Conservation (phyloP, 1,139 yeast species). For the Sugiyamaella grinbergsii region DNA sequence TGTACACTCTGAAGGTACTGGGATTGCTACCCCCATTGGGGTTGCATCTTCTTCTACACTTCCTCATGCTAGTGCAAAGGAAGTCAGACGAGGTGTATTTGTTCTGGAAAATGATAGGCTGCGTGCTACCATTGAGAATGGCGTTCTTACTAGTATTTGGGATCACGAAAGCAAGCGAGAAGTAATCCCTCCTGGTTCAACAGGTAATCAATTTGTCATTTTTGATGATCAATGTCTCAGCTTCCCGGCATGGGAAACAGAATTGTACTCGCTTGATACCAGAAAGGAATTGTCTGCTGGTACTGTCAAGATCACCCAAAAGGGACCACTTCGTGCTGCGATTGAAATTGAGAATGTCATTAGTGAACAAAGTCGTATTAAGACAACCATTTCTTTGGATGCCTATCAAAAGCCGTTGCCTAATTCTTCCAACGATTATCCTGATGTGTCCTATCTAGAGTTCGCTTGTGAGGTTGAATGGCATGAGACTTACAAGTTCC, state of each 20-base stretch:
- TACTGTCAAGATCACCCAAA: conserved; percentile 51
- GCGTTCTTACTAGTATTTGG: conserved; percentile 65
- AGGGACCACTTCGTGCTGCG: conserved; percentile 62
- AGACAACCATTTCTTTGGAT: conserved; percentile 69
- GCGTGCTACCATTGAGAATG: conserved; percentile 60
- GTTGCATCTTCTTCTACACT: conserved; percentile 9
- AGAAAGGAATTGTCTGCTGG: conserved; percentile 54
- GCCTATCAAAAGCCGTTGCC: conserved; percentile 49
- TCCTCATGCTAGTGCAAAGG: conserved; percentile 39
- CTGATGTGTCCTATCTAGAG: conserved; percentile 46
- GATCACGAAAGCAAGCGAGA: conserved; percentile 67
- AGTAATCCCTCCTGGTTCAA: conserved; percentile 61
- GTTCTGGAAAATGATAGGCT: conserved; percentile 62
- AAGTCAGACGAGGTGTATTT: conserved; percentile 48
- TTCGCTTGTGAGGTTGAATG: conserved; percentile 76
- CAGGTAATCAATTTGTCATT: conserved; percentile 74
- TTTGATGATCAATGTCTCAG: conserved; percentile 88
- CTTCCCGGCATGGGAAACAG: conserved; percentile 98
- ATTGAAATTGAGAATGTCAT: conserved; percentile 59
- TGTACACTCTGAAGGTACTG: conserved; percentile 24
- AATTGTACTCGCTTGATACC: conserved; percentile 76
- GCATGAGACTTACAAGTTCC: conserved; percentile 84
- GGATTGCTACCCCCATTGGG: conserved; percentile 25
- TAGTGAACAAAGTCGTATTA: conserved; percentile 58
- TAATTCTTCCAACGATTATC: conserved; percentile 30